Percentiles rank a stretch among this genome's conserved stretches.
These are phyloP conservation scores for Amanita jacksonii DNA, from an alignment of 768 basidiomycete species.

Conservation along the genomic window DNA sequence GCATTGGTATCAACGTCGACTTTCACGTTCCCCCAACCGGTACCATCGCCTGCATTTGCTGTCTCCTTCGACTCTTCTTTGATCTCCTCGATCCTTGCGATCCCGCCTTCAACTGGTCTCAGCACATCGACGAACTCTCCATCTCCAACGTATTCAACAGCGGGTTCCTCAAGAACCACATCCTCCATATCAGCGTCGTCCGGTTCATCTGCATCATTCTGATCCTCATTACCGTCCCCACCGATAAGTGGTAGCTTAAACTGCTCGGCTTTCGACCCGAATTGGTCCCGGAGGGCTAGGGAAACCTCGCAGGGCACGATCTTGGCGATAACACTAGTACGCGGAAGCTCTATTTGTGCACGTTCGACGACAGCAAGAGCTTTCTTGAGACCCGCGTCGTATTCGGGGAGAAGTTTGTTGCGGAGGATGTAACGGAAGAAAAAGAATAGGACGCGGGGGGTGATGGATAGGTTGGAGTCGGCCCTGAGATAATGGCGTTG, in stretches of 20 bases:
- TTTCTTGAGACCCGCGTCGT: conserved; percentile 2
- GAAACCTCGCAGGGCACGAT: conserved; percentile 9
- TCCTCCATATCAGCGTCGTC: conserved; percentile 1
- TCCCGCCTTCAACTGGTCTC: conserved; percentile 28
- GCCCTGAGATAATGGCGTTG: conserved; percentile 21
- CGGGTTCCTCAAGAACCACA: not conserved
- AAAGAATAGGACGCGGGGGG: conserved; percentile 35
- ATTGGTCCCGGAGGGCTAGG: conserved; percentile 7
- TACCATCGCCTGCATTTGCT: conserved; percentile 21
- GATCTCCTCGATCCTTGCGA: conserved; percentile 21
- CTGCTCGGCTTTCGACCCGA: conserved; percentile 9
- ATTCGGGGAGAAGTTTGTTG: conserved; percentile 29
- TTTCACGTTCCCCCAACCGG: conserved; percentile 4
- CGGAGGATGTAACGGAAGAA: conserved; percentile 37
- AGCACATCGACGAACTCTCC: not conserved
- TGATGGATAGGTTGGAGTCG: conserved; percentile 29
- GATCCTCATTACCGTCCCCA: conserved; percentile 23
- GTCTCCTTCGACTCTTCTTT: conserved; percentile 14
- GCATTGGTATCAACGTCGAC: conserved; percentile 2
- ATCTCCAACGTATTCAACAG: conserved; percentile 3
- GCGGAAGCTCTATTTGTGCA: conserved; percentile 9
- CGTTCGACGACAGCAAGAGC: conserved; percentile 8
- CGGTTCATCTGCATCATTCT: conserved; percentile 24
- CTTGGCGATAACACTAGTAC: conserved; percentile 10
- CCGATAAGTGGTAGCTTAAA: conserved; percentile 3